Conservation (phyloP, 345 rosid genomes). For the Stellera chamaejasme region DNA sequence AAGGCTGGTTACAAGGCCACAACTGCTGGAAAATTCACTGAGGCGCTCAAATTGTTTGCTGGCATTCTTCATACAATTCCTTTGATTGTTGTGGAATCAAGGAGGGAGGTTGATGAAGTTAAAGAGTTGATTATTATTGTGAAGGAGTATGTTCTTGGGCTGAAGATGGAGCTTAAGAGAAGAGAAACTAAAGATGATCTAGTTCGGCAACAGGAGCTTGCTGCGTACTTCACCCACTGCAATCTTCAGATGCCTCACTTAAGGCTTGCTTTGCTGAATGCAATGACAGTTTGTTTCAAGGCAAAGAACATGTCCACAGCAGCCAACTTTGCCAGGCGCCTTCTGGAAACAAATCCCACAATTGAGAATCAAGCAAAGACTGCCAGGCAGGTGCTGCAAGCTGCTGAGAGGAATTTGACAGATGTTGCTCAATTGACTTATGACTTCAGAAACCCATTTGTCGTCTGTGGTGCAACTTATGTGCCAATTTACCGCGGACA, state of each 20-base stretch:
- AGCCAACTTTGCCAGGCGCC: constrained; percentile 68
- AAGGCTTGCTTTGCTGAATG: constrained; percentile 63
- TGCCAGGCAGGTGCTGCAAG: constrained; percentile 78
- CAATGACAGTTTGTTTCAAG: constrained; percentile 76
- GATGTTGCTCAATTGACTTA: constrained; percentile 66
- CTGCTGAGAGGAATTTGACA: constrained; percentile 69
- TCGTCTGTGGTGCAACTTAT: constrained; percentile 77
- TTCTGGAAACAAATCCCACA: constrained; percentile 73
- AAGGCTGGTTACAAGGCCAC: constrained; percentile 88
- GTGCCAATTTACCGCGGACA: constrained; percentile 90
- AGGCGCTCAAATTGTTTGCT: constrained; percentile 66
- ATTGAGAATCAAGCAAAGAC: constrained; percentile 63
- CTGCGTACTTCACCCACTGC: constrained; percentile 96
- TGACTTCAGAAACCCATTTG: constrained; percentile 93
- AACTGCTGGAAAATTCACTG: constrained; percentile 59
- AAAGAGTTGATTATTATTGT: constrained; percentile 65
- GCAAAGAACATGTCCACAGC: constrained; percentile 74
- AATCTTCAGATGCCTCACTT: constrained; percentile 78
- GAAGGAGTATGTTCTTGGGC: constrained; percentile 78
- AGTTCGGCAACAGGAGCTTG: constrained; percentile 84
- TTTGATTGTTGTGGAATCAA: constrained; percentile 77
- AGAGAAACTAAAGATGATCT: constrained; percentile 69
- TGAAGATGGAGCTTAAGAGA: constrained; percentile 76
- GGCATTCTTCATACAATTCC: constrained; percentile 91
- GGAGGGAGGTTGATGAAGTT: constrained; percentile 96